These are phyloP conservation scores for Chytriomyces sp. DNA, from an alignment of 192 early-diverging fungal species.

Conservation along the genomic window DNA sequence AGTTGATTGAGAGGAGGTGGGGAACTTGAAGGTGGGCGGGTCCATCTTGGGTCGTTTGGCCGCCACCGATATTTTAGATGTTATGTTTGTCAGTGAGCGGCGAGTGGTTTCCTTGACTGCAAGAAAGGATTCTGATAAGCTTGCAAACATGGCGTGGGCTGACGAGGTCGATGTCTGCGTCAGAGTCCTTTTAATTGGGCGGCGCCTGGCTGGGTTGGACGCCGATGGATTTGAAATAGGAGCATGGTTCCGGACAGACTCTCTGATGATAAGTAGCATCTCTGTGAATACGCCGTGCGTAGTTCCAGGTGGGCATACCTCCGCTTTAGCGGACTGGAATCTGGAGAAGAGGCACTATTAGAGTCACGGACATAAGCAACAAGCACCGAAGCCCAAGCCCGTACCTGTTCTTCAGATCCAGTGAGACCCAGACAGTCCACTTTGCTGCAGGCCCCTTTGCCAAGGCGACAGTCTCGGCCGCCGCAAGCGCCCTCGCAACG, in stretches of 20 bases:
- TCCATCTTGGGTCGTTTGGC: too few relatives aligned
- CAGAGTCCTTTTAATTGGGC: not conserved
- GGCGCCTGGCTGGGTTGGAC: not conserved
- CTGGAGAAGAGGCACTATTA: not conserved
- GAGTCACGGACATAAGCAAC: not conserved
- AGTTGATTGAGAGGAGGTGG: too few relatives aligned
- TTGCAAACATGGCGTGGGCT: not conserved
- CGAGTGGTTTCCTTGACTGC: too few relatives aligned
- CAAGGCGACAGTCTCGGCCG: not conserved
- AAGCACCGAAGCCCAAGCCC: not conserved
- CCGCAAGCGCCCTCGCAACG: not conserved
- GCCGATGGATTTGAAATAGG: not conserved
- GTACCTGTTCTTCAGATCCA: conserved; percentile 23
- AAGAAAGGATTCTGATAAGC: too few relatives aligned
- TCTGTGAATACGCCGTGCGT: conserved; percentile 29
- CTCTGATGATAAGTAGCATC: conserved; percentile 12
- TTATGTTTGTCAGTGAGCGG: too few relatives aligned
- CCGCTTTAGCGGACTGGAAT: conserved; percentile 27
- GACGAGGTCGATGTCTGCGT: not conserved
- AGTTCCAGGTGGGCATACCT: not conserved
- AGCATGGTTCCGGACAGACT: not conserved
- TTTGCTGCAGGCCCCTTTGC: conserved; percentile 13
- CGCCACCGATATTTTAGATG: too few relatives aligned
- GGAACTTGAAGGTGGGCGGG: too few relatives aligned
- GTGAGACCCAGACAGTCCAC: conserved; percentile 33